phyloP scores from a whole-genome alignment of 1,284 basidiomycete species.

The Ceratobasidium sp. region DNA sequence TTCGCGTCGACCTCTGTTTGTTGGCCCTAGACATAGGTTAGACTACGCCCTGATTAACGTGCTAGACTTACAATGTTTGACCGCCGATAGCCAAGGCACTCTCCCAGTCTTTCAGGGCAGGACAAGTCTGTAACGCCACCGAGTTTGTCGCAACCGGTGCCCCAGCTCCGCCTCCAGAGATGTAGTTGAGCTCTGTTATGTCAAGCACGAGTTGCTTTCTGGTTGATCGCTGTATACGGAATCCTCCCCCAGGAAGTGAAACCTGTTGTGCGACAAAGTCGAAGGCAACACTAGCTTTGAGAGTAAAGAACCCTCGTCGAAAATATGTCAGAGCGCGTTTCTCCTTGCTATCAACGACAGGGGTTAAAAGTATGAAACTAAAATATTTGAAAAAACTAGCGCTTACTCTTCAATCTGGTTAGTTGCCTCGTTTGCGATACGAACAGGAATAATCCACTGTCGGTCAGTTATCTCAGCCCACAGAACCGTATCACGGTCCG shows the following conservation, averaged over 20 bases:
- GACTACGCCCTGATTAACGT: not conserved
- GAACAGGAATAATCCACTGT: slow-evolving; percentile 26
- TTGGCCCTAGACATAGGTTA: slow-evolving; percentile 25
- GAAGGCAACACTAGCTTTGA: slow-evolving; percentile 34
- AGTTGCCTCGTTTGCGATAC: slow-evolving; percentile 40
- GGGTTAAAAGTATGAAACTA: not conserved
- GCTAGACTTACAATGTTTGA: slow-evolving; percentile 31
- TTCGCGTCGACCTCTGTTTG: not conserved
- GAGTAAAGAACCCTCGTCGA: slow-evolving; percentile 43
- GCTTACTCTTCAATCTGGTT: slow-evolving; percentile 42
- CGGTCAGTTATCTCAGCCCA: slow-evolving; percentile 43
- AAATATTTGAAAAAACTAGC: not conserved
- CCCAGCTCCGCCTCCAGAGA: slow-evolving; percentile 39
- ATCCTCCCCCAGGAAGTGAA: not conserved
- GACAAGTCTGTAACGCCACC: slow-evolving; percentile 19
- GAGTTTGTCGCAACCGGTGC: slow-evolving; percentile 24
- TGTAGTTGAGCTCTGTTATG: slow-evolving; percentile 27
- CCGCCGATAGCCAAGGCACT: slow-evolving; percentile 13
- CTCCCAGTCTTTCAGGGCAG: slow-evolving; percentile 8
- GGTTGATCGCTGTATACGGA: slow-evolving; percentile 5
- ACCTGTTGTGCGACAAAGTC: slow-evolving; percentile 21
- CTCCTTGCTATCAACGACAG: slow-evolving; percentile 2
- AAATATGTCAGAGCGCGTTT: slow-evolving; percentile 35
- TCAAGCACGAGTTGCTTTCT: slow-evolving; percentile 26
- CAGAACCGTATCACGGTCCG: slow-evolving; percentile 33